phyloP scores from a whole-genome alignment of 2,329 filamentous ascomycete species.

The Mycosphaerella sp. region DNA sequence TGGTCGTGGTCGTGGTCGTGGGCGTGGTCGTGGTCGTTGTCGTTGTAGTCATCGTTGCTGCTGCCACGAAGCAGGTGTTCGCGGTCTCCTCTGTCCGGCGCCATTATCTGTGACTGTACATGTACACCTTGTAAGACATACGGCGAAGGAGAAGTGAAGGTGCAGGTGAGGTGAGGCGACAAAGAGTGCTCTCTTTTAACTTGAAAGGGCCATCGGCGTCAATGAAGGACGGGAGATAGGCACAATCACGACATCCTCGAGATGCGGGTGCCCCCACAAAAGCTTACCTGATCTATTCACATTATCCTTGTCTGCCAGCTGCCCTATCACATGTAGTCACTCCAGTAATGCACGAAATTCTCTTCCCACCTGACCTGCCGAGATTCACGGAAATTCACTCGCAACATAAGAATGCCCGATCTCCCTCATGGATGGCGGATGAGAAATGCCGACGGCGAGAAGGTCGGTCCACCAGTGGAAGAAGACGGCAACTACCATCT shows the following conservation, averaged over 20 bases:
- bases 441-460: conserved; percentile 21
- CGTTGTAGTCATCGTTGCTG: no score
- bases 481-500: conserved; percentile 18
- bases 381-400: neutral
- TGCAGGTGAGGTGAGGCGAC: no score
- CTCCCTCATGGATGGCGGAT: conserved; percentile 25
- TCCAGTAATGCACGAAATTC: neutral
- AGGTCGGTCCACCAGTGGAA: conserved; percentile 21
- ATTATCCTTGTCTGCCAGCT: neutral
- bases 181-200: no score
- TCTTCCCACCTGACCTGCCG: neutral
- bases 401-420: conserved; percentile 13
- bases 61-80: conserved; percentile 6
- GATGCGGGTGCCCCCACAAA: conserved; percentile 2
- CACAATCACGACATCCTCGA: conserved; percentile 4
- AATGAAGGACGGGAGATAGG: neutral
- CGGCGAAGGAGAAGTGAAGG: neutral
- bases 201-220: neutral
- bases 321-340: conserved; percentile 1
- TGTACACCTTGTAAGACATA: neutral
- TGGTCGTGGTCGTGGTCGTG: conserved; percentile 11
- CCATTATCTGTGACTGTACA: conserved; percentile 22
- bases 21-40: conserved; percentile 10
- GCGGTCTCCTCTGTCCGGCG: conserved; percentile 31
- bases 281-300: conserved; percentile 4